Evolutionary conservation across 495 filamentous ascomycete genomes (phyloP), one percentile per base, ranked within the genome.

Genomic region (Talaromyces trachyspermus): DNA sequence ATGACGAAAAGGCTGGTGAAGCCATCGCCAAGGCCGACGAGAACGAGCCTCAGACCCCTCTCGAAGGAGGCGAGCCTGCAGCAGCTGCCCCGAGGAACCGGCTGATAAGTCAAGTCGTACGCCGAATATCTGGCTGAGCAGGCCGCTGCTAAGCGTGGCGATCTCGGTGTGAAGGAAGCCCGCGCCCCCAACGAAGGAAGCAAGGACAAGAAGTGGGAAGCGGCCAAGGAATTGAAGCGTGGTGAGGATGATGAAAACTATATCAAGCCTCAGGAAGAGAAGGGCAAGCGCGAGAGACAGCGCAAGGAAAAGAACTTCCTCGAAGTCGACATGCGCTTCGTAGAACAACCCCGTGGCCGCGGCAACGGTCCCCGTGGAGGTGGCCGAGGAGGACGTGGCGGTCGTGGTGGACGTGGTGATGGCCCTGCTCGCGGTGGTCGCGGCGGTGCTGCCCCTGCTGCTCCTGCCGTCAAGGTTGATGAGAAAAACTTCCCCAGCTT

Each of bases 151-250:
- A 86, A 84, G 68, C 69, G 77, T 23, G 78, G 78, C 50, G 78
- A 80, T 54, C 83, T 98, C 49, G 83, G 81, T 59, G 68, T 71
- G 29, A 77, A 80, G 54, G 76, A 85, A 51, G 76, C 83, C 49
- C 88, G 91, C 68, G 79, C 89, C 70, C 76, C 92, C 59, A 96
- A 95, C 73, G 90, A 95, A 72, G 92, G 89, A 58, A 71, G 61
- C 70, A 84, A 86, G 74, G 81, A 88, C 68, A 90, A 91, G 77
- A 95, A 96, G 77, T 95, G 88, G 86, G 84, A 85, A 52, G 72
- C 78, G 49, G 88, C 89, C 59, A 90, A 88, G 72, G 74, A 86
- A 49, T 62, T 96, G 49, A 61, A 69, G 64, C 85, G 83, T 61
- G 79, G 81, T 37, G 79, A 89, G 43, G 74, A 78, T 20, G 81